Percentiles rank a stretch among this genome's conserved stretches.
phyloP scores from a whole-genome alignment of 2,329 filamentous ascomycete species.

The Fonsecaea erecta region DNA sequence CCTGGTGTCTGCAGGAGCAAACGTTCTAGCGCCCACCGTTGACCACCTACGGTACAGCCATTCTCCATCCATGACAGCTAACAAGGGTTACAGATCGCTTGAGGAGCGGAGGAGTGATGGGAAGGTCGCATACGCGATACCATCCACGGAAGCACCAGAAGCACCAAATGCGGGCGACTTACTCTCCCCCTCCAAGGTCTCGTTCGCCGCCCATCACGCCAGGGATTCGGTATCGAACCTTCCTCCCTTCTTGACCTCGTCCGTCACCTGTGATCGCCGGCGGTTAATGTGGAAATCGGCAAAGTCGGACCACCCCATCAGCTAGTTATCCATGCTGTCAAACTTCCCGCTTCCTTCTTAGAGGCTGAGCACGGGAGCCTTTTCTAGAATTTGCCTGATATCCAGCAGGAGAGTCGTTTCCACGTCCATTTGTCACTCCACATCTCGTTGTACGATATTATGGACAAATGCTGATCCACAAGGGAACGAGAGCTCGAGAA shows the following conservation, averaged over 20 bases:
- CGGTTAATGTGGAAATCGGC: conserved; percentile 5
- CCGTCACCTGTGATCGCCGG: not conserved
- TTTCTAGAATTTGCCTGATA: conserved; percentile 16
- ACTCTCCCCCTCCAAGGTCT: not conserved
- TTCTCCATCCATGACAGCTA: conserved; percentile 3
- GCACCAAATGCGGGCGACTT: not conserved
- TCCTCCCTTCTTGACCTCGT: not conserved
- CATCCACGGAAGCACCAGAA: not conserved
- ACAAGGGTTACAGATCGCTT: conserved; percentile 13
- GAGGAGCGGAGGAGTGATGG: conserved; percentile 10
- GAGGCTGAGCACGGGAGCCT: not conserved
- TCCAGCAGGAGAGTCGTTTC: not conserved
- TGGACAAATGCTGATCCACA: not conserved
- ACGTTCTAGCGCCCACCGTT: conserved; percentile 11
- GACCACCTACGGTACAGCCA: not conserved
- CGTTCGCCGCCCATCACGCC: not conserved
- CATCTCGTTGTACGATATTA: not conserved
- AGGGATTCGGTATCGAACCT: not conserved
- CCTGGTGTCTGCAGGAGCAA: conserved; percentile 14
- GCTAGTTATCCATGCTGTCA: not conserved
- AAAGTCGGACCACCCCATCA: not conserved
- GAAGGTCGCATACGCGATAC: not conserved
- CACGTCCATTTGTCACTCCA: not conserved
- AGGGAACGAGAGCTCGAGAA: not conserved
- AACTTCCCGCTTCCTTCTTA: not conserved